Percentiles rank a stretch among this genome's conserved stretches.
These are phyloP conservation scores for Cymbidium sinense DNA, from an alignment of 106 monocot genomes.

Conservation along the genomic window DNA sequence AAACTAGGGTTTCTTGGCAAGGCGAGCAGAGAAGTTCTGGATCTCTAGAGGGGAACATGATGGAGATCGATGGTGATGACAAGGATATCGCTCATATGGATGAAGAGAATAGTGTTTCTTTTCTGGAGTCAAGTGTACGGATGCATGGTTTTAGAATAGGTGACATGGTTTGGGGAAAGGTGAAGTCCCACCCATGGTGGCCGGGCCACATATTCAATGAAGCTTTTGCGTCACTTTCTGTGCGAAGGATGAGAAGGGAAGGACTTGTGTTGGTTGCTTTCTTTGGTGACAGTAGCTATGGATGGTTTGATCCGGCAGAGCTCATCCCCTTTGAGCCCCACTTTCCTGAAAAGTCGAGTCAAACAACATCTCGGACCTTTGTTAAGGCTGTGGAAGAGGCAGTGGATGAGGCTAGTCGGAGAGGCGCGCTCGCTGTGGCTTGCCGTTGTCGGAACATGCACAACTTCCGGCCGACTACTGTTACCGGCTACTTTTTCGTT, in stretches of 20 bases:
- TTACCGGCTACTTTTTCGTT: constrained; percentile 42
- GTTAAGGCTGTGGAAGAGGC: constrained; percentile 76
- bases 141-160: constrained; percentile 48
- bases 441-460: constrained; percentile 48
- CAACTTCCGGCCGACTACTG: constrained; percentile 36
- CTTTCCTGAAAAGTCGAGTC: constrained; percentile 56
- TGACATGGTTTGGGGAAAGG: constrained; percentile 99
- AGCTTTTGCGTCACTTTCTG: constrained; percentile 42
- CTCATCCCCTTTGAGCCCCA: constrained; percentile 60
- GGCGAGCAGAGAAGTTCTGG: background rate
- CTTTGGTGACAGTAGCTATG: constrained; percentile 94
- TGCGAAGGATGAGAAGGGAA: constrained; percentile 39
- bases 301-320: constrained; percentile 85
- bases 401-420: constrained; percentile 47
- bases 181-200: constrained; percentile 99
- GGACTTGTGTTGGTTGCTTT: constrained; percentile 75
- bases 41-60: background rate
- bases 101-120: constrained; percentile 1
- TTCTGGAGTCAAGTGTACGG: constrained; percentile 13
- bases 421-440: constrained; percentile 50
- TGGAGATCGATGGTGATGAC: background rate
- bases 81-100: background rate
- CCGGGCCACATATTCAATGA: constrained; percentile 83
- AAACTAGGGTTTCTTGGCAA: background rate
- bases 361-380: constrained; percentile 41